phyloP scores from a whole-genome alignment of 2,329 filamentous ascomycete genomes.

The Colletotrichum tanaceti region DNA sequence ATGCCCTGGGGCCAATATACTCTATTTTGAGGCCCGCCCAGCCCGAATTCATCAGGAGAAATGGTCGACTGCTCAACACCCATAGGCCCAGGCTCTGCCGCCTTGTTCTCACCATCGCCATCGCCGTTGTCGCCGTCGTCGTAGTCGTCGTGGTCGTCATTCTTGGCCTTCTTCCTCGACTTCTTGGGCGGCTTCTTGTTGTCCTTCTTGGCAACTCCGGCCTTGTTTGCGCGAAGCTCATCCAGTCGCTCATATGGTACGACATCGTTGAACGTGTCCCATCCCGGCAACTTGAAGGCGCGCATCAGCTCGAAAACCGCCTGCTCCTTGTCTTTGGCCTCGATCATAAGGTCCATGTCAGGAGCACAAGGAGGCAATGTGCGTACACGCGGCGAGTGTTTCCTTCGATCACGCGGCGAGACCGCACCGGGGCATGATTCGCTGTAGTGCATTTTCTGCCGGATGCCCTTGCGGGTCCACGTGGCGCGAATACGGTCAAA shows the following conservation, averaged over 20 bases:
- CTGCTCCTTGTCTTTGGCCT: slow-evolving; percentile 98
- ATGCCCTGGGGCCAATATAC: slow-evolving; percentile 93
- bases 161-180: slow-evolving; percentile 50
- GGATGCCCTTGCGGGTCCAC: slow-evolving; percentile 86
- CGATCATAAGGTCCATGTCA: slow-evolving; percentile 98
- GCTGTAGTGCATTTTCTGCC: slow-evolving; percentile 97
- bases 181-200: slow-evolving; percentile 54
- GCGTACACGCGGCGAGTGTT: slow-evolving; percentile 83
- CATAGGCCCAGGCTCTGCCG: slow-evolving; percentile 55
- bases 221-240: slow-evolving; percentile 71
- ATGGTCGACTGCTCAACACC: slow-evolving; percentile 59
- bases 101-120: slow-evolving; percentile 35
- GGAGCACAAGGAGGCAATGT: slow-evolving; percentile 84
- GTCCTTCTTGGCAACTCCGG: slow-evolving; percentile 53
- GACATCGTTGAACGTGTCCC: slow-evolving; percentile 79
- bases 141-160: slow-evolving; percentile 48
- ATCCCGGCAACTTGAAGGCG: slow-evolving; percentile 84
- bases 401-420: slow-evolving; percentile 81
- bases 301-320: slow-evolving; percentile 95
- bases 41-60: slow-evolving; percentile 77
- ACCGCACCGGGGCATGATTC: slow-evolving; percentile 82
- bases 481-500: slow-evolving; percentile 84
- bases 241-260: slow-evolving; percentile 81
- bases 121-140: slow-evolving; percentile 44
- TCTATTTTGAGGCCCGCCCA: slow-evolving; percentile 84